These are phyloP conservation scores for Lactarius trivialis DNA, from an alignment of 768 basidiomycete species.

Conservation along the genomic window DNA sequence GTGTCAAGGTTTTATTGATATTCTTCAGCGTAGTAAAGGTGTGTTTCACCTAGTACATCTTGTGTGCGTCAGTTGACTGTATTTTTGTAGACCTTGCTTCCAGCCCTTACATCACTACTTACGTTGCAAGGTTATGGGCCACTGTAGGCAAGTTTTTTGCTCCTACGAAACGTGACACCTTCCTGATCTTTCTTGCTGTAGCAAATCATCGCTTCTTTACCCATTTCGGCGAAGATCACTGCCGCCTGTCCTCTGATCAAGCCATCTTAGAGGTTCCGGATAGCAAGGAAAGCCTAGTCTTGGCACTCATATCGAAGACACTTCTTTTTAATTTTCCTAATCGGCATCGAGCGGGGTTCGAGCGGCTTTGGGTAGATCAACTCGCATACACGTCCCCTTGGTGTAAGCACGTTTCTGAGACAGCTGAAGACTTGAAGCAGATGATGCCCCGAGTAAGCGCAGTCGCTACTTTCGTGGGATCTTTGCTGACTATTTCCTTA, in stretches of 20 bases:
- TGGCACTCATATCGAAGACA: neutral
- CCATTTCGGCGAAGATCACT: neutral
- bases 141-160: neutral
- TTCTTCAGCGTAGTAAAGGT: neutral
- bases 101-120: neutral
- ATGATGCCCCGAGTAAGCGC: neutral
- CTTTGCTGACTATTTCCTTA: neutral
- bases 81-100: neutral
- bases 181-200: neutral
- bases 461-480: neutral
- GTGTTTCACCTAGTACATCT: neutral
- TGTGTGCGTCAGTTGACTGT: neutral
- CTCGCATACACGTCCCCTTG: neutral
- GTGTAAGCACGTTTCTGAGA: neutral
- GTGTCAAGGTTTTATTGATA: neutral
- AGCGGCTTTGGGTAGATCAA: neutral
- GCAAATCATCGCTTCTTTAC: neutral
- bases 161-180: neutral
- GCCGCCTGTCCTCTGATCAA: neutral
- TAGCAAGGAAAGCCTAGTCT: neutral
- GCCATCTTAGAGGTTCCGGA: neutral
- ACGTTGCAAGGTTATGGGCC: neutral
- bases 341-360: neutral
- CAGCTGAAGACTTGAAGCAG: neutral
- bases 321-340: neutral